A percentile compares a stretch with the other conserved stretches of the same genome.
Evolutionary conservation across 768 basidiomycete species (phyloP).

Genomic region (Phanerodontia chrysosporium): DNA sequence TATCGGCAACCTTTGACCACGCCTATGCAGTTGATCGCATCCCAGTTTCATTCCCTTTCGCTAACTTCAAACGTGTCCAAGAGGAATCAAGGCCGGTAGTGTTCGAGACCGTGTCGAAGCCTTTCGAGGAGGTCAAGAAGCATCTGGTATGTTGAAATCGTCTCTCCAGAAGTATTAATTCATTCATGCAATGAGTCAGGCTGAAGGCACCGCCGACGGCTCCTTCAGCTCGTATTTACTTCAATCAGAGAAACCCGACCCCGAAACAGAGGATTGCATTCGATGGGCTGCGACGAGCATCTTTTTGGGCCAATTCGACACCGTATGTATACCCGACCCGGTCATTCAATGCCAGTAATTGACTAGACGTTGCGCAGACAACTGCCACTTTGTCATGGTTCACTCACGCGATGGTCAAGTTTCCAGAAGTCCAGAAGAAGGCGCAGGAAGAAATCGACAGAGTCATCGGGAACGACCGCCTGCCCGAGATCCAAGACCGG

Average conservation of each 20-base stretch:
- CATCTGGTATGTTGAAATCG: slow-evolving; percentile 4
- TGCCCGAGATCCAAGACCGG: slow-evolving; percentile 20
- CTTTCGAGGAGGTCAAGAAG: slow-evolving; percentile 3
- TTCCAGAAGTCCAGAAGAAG: slow-evolving; percentile 16
- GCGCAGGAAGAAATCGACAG: slow-evolving; percentile 14
- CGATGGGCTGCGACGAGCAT: background rate
- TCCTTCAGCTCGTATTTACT: slow-evolving; percentile 11
- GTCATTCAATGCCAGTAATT: slow-evolving; percentile 27
- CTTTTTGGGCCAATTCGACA: background rate
- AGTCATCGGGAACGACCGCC: slow-evolving; percentile 18
- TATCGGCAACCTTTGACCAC: background rate
- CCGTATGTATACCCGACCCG: slow-evolving; percentile 23
- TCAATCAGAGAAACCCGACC: background rate
- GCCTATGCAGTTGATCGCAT: background rate
- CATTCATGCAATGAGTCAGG: too few species aligned
- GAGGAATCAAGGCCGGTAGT: background rate
- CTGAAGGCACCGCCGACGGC: slow-evolving; percentile 56
- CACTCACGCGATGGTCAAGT: slow-evolving; percentile 14
- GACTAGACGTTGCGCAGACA: background rate
- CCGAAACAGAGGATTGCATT: background rate
- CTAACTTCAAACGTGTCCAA: background rate
- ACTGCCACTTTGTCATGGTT: slow-evolving; percentile 2
- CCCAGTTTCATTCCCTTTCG: slow-evolving; percentile 11
- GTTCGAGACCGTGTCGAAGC: background rate
- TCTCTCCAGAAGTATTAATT: slow-evolving; percentile 35